phyloP scores from a whole-genome alignment of 495 filamentous ascomycete genomes.

The Penicillium canariense region DNA sequence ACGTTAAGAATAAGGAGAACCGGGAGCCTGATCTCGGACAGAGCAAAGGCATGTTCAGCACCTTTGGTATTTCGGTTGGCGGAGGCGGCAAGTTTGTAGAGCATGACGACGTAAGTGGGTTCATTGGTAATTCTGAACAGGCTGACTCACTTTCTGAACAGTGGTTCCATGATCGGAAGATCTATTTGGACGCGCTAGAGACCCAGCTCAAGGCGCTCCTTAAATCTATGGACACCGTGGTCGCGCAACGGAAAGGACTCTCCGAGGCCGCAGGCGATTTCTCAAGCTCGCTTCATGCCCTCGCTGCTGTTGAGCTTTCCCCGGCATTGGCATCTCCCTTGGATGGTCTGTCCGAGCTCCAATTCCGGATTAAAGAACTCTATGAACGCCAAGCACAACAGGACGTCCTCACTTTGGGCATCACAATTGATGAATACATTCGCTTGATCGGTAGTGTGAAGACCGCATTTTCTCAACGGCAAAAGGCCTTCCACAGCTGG shows the following conservation, averaged over 20 bases:
- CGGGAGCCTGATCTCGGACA: conserved; percentile 81
- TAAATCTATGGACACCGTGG: conserved; percentile 90
- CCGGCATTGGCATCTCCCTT: conserved; percentile 84
- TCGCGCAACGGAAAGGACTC: conserved; percentile 85
- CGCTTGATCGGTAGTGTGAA: conserved; percentile 92
- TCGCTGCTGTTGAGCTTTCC: conserved; percentile 85
- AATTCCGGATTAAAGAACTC: conserved; percentile 88
- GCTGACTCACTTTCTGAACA: conserved; percentile 28
- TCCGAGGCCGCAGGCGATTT: conserved; percentile 93
- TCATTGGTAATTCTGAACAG: not conserved
- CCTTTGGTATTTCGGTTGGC: conserved; percentile 74
- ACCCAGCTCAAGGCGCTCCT: conserved; percentile 90
- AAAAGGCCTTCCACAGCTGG: conserved; percentile 94
- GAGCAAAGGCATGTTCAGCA: conserved; percentile 89
- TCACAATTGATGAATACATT: conserved; percentile 98
- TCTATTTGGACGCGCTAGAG: conserved; percentile 93
- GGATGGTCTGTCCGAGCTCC: conserved; percentile 86
- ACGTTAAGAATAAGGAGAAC: conserved; percentile 97
- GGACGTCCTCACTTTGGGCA: conserved; percentile 92
- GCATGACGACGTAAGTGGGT: conserved; percentile 81
- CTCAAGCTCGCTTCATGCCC: conserved; percentile 81
- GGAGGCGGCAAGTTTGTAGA: conserved; percentile 86
- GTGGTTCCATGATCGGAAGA: conserved; percentile 97
- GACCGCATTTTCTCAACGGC: conserved; percentile 84
- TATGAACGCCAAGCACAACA: conserved; percentile 97